phyloP scores from a whole-genome alignment of 768 basidiomycete genomes.

The Pulveroboletus sp. region DNA sequence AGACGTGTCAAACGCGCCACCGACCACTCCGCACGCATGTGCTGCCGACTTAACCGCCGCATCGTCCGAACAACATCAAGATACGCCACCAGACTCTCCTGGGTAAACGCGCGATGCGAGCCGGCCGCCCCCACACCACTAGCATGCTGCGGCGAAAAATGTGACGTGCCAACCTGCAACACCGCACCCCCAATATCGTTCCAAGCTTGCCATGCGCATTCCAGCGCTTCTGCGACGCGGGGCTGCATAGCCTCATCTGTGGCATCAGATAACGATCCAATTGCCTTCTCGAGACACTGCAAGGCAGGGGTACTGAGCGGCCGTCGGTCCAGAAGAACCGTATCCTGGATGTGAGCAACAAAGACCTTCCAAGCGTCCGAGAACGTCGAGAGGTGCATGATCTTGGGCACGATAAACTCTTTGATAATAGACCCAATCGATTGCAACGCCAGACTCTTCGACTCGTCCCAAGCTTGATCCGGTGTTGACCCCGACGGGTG shows the following conservation, averaged over 20 bases:
- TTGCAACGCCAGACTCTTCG: constrained; percentile 77
- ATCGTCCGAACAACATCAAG: constrained; percentile 66
- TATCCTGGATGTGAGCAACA: constrained; percentile 63
- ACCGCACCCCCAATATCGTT: constrained; percentile 59
- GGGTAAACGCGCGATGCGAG: constrained; percentile 31
- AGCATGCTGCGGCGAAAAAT: constrained; percentile 8
- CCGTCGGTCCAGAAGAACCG: constrained; percentile 64
- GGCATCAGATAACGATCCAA: constrained; percentile 50
- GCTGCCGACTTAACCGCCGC: constrained; percentile 45
- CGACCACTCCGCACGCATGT: constrained; percentile 55
- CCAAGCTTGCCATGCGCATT: constrained; percentile 67
- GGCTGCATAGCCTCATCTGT: constrained; percentile 29
- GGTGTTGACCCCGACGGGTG: constrained; percentile 13
- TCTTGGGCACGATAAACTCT: constrained; percentile 69
- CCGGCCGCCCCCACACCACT: constrained; percentile 1
- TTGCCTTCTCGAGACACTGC: constrained; percentile 75
- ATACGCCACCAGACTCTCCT: constrained; percentile 81
- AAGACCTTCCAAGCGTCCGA: constrained; percentile 69
- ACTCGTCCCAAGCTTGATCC: constrained; percentile 75
- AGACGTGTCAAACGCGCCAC: constrained; percentile 60
- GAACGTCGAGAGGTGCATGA: constrained; percentile 71
- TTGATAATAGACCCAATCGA: constrained; percentile 81
- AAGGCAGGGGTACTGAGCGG: constrained; percentile 78
- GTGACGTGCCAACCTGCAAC: constrained; percentile 25
- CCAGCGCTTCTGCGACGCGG: constrained; percentile 45